phyloP scores from a whole-genome alignment of 2,329 filamentous ascomycete species.

The Hypoxylon sp. region DNA sequence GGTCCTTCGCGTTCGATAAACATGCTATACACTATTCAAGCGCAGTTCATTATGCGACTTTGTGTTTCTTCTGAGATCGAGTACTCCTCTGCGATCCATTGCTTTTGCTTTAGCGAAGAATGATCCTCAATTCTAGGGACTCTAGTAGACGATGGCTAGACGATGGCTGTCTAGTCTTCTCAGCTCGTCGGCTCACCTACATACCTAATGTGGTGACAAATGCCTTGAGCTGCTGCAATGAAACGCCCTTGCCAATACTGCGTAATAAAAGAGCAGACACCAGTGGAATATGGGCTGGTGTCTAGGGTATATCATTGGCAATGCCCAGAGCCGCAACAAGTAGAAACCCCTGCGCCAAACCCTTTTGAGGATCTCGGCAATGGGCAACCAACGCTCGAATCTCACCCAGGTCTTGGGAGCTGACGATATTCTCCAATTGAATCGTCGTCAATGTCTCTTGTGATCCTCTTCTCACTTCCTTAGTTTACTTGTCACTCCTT shows the following conservation, averaged over 20 bases:
- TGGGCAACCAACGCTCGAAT: conserved; percentile 21
- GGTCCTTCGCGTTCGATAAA: conserved; percentile 17
- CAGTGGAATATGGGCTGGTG: conserved; percentile 16
- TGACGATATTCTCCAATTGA: conserved; percentile 39
- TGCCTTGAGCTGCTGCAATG: conserved; percentile 15
- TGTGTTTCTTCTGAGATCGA: neutral
- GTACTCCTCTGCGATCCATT: neutral
- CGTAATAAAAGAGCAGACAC: conserved; percentile 19
- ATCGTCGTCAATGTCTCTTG: conserved; percentile 22
- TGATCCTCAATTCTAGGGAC: neutral
- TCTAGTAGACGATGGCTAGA: neutral
- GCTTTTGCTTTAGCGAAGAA: conserved; percentile 2
- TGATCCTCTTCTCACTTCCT: conserved; percentile 34
- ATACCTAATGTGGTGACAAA: conserved; percentile 1
- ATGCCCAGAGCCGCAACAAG: conserved; percentile 42
- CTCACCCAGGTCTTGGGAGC: conserved; percentile 25
- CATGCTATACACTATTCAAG: conserved; percentile 12
- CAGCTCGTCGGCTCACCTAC: neutral
- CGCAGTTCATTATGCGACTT: conserved; percentile 1
- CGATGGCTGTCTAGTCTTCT: neutral
- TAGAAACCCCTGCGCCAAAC: conserved; percentile 38
- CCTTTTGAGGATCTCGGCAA: conserved; percentile 38
- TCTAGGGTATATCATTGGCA: conserved; percentile 19
- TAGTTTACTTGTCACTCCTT: conserved; percentile 35
- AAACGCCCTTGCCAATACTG: conserved; percentile 36